Evolutionary conservation across 805 yeast species (phyloP).

Genomic region (Hanseniaspora vineae): DNA sequence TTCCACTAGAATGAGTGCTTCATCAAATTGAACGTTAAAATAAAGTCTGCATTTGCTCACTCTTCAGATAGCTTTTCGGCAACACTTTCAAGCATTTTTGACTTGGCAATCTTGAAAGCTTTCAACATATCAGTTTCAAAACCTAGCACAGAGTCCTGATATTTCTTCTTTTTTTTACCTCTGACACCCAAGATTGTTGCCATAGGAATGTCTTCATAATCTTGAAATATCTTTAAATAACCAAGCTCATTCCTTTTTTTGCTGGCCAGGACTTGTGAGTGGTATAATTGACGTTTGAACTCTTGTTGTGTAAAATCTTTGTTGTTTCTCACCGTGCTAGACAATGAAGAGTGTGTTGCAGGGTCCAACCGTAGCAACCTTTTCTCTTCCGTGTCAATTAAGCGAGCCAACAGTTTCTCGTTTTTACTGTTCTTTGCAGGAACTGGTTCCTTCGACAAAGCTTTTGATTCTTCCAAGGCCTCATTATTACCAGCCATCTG

Average conservation of each 20-base stretch:
- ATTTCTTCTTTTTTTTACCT: constrained; percentile 24
- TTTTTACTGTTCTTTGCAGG: too few species aligned
- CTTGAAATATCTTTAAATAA: constrained; percentile 20
- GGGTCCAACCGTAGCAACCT: background rate
- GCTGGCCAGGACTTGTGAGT: constrained; percentile 12
- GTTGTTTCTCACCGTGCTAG: constrained; percentile 1
- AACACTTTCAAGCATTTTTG: constrained; percentile 1
- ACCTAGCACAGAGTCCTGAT: constrained; percentile 19
- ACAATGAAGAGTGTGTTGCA: too few species aligned
- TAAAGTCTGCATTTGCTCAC: background rate
- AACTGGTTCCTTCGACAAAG: too few species aligned
- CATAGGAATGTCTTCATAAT: constrained; percentile 22
- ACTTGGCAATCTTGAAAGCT: constrained; percentile 2
- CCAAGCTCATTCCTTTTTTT: constrained; percentile 20
- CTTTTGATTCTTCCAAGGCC: too few species aligned
- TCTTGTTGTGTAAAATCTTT: constrained; percentile 13
- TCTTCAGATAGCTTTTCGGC: background rate
- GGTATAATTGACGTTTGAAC: constrained; percentile 12
- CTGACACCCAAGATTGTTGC: constrained; percentile 25
- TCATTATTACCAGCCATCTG: too few species aligned
- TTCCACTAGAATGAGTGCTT: background rate
- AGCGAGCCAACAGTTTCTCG: too few species aligned
- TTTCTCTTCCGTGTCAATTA: constrained; percentile 1
- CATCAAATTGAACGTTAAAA: too few species aligned
- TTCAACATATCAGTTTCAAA: constrained; percentile 20